Base-by-base conservation (phyloP, 805 yeast genomes). In the Yamadazyma kitorensis region DNA sequence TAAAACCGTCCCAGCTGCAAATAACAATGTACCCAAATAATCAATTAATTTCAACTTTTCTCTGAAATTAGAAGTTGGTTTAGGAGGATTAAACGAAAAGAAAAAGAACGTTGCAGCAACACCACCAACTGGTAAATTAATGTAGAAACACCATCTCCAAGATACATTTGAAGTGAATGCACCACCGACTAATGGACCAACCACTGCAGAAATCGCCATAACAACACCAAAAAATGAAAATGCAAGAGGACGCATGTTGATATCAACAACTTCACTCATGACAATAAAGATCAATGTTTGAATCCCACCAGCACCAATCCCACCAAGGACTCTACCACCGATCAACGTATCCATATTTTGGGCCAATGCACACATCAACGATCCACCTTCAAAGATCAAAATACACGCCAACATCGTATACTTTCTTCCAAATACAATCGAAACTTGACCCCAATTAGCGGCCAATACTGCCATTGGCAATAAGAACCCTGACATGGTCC, bases 141-240 rank as follows among this genome's bases (percentile, higher is more conserved):
- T 65, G 53, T 76, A 82, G 51, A 80, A 82, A 47, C 84, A 76
- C 86, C 88, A 81, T 49, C 87, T 65, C 87, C 88, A 82, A n/a
- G 74, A 55, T 6, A 68, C 74, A 30, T 68, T 55, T 3, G 72
- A 52, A 2, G 84, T 68, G 39, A 82, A 71, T 0, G 76, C 78
- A 29, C 86, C 86, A 10, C 86, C 86, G 15, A 81, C 50, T 14
- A 78, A 53, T 0, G 87, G 86, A 1, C 86, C 87, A 14, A 66
- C 43, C 4, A 74, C 74, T 3, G 75, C 62, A 1, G 80, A 70
- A 5, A 72, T 51, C 0, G 74, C 70, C 49, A 68, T 75, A 1
- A 64, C 58, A n/a, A 57, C 45, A 2, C 70, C 66, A n/a, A 64
- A 42, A 4, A 56, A 34, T 5, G 64, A 55, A 46, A 64, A 52